phyloP scores from a whole-genome alignment of 805 yeast genomes.

The Starmerella stigmatis region DNA sequence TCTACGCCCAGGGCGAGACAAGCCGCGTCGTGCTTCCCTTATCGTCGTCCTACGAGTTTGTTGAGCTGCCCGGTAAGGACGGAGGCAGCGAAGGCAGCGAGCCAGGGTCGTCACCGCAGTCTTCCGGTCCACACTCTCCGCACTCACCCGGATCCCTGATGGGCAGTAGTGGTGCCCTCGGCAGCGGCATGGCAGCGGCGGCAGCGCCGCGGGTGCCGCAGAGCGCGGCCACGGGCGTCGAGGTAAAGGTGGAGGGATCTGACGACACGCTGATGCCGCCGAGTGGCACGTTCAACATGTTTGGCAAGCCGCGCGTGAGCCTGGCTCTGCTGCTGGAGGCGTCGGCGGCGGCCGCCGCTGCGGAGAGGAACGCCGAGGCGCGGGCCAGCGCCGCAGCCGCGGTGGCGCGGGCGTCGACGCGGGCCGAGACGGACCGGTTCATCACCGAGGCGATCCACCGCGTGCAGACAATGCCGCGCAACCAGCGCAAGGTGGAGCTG shows the following conservation, averaged over 20 bases:
- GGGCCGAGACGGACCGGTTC: conserved; percentile 17
- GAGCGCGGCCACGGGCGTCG: too few species aligned
- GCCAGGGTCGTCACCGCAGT: not conserved
- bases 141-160: not conserved
- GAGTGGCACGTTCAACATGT: not conserved
- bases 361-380: conserved; percentile 13
- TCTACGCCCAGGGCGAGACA: too few species aligned
- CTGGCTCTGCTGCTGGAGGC: conserved; percentile 19
- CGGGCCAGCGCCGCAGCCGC: not conserved
- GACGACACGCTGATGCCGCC: not conserved
- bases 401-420: not conserved
- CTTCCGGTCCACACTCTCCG: not conserved
- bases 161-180: not conserved
- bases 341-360: conserved; percentile 18
- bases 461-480: conserved; percentile 15
- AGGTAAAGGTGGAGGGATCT: not conserved
- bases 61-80: not conserved
- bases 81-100: not conserved
- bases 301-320: conserved; percentile 13
- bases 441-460: conserved; percentile 17
- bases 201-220: not conserved
- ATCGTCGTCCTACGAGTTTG: not conserved
- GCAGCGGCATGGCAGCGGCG: too few species aligned
- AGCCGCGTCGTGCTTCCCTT: not conserved
- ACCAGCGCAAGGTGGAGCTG: conserved; percentile 9